A percentile compares a stretch with the other conserved stretches of the same genome.
phyloP scores from a whole-genome alignment of 1,139 yeast genomes.

The Meyerozyma elateridarum region DNA sequence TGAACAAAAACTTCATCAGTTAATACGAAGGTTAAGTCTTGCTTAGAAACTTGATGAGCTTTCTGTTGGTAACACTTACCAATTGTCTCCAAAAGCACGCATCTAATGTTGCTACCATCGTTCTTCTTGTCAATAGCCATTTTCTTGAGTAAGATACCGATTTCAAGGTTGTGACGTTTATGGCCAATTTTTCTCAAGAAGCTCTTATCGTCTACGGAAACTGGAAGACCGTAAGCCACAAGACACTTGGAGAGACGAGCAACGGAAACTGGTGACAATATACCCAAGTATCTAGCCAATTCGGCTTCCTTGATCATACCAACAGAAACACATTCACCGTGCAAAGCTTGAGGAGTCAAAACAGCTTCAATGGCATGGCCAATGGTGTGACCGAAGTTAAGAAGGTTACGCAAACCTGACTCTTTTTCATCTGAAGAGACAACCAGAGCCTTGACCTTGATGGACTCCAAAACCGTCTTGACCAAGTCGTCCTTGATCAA shows the following conservation, averaged over 20 bases:
- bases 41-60: slow-evolving; percentile 81
- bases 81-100: slow-evolving; percentile 75
- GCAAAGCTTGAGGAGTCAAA: slow-evolving; percentile 90
- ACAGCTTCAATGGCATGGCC: slow-evolving; percentile 99
- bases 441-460: slow-evolving; percentile 87
- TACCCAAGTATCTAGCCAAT: slow-evolving; percentile 82
- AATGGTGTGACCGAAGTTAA: slow-evolving; percentile 95
- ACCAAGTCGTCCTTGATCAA: slow-evolving; percentile 70
- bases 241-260: slow-evolving; percentile 83
- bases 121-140: slow-evolving; percentile 97
- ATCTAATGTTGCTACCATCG: slow-evolving; percentile 85
- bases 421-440: slow-evolving; percentile 95
- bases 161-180: slow-evolving; percentile 57
- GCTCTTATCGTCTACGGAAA: slow-evolving; percentile 63
- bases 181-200: slow-evolving; percentile 66
- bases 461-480: slow-evolving; percentile 79
- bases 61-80: slow-evolving; percentile 86
- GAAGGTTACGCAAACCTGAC: slow-evolving; percentile 84
- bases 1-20: slow-evolving; percentile 77
- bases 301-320: slow-evolving; percentile 97
- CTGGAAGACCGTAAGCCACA: slow-evolving; percentile 81
- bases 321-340: slow-evolving; percentile 95
- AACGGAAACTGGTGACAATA: slow-evolving; percentile 88
- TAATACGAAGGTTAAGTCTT: slow-evolving; percentile 72
- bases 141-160: slow-evolving; percentile 66